Conservation (phyloP, 164 flowering plant species). For the Magnolia changhungtana region DNA sequence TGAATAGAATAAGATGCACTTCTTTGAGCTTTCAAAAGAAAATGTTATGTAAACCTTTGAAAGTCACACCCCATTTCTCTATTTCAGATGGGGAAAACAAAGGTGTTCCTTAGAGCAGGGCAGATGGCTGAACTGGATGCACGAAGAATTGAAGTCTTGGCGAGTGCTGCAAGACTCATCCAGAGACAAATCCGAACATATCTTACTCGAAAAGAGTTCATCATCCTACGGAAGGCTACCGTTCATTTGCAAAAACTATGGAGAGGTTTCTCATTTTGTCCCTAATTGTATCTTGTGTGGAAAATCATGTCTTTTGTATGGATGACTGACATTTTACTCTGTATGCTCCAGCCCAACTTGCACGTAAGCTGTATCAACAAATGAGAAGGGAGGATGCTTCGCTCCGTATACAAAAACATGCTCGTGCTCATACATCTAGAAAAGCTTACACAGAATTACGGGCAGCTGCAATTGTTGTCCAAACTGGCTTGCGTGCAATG, state of each 20-base stretch:
- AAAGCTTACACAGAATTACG: slow-evolving; percentile 39
- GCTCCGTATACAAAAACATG: slow-evolving; percentile 57
- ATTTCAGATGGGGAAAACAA: slow-evolving; percentile 74
- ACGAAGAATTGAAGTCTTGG: slow-evolving; percentile 69
- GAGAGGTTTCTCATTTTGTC: slow-evolving; percentile 52
- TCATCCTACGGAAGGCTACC: slow-evolving; percentile 46
- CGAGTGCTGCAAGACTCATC: slow-evolving; percentile 61
- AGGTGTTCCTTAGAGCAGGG: slow-evolving; percentile 89
- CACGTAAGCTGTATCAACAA: slow-evolving; percentile 55
- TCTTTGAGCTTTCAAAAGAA: not conserved
- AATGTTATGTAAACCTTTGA: not conserved
- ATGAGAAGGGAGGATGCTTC: slow-evolving; percentile 74
- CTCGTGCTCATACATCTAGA: slow-evolving; percentile 47
- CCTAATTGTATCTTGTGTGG: not conserved
- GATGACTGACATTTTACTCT: not conserved
- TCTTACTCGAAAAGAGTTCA: slow-evolving; percentile 64
- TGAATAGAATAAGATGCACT: not conserved
- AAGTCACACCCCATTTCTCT: not conserved
- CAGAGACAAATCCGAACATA: slow-evolving; percentile 74
- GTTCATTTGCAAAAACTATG: slow-evolving; percentile 54
- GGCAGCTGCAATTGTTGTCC: slow-evolving; percentile 56
- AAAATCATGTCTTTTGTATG: not conserved
- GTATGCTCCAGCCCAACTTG: slow-evolving; percentile 48
- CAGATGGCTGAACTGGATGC: slow-evolving; percentile 97
- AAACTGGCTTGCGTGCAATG: slow-evolving; percentile 67